Conservation (phyloP, 257 asterid genomes). For the Jaltomata sinuosa region DNA sequence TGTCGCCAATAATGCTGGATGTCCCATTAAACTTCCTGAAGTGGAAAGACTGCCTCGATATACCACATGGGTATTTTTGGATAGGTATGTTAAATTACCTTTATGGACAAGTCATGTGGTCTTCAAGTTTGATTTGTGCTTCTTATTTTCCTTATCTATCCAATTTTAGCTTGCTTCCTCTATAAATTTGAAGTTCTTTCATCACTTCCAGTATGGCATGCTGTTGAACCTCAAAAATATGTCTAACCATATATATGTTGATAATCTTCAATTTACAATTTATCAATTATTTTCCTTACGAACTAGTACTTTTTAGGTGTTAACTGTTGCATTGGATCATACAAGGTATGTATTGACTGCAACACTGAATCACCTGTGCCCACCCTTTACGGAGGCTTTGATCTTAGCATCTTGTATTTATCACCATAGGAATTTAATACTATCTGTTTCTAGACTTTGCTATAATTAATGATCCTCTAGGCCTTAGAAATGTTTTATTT, state of each 20-base stretch:
- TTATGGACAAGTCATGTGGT: neutral
- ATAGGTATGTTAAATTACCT: conserved; percentile 44
- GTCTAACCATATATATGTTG: neutral
- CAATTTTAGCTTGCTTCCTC: neutral
- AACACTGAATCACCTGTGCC: neutral
- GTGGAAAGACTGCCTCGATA: conserved; percentile 59
- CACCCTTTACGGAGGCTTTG: neutral
- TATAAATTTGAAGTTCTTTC: neutral
- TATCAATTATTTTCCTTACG: neutral
- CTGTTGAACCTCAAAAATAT: neutral
- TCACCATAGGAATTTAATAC: neutral
- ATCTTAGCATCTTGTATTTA: neutral
- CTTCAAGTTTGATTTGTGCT: neutral
- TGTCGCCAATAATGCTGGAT: conserved; percentile 79
- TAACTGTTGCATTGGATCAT: neutral
- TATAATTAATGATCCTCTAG: neutral
- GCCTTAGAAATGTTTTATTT: neutral
- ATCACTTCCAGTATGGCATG: neutral
- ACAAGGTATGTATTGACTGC: neutral
- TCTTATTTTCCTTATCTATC: neutral
- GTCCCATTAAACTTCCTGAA: conserved; percentile 73
- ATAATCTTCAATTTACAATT: neutral
- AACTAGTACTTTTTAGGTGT: neutral
- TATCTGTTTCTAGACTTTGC: neutral
- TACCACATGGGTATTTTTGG: conserved; percentile 85